Evolutionary conservation across 441 rosid species (phyloP).

Genomic region (Kokia cookei): DNA sequence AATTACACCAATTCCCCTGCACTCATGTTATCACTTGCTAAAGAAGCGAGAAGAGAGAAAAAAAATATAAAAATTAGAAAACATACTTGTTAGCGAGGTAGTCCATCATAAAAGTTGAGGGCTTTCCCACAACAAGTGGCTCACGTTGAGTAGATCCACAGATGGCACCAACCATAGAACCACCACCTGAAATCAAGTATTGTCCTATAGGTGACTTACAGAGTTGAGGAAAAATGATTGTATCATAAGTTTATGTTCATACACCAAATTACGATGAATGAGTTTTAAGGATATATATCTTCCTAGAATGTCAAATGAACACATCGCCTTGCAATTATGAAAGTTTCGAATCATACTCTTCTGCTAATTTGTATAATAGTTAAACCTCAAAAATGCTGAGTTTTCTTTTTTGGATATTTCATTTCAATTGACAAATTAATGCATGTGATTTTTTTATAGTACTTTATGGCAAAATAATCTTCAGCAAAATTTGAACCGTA

Average conservation of each 20-base stretch:
- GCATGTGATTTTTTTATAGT: too few species aligned
- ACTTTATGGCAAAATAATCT: too few species aligned
- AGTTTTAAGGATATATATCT: not conserved
- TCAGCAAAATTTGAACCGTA: too few species aligned
- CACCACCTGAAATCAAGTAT: slow-evolving; percentile 50
- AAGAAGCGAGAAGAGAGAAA: not conserved
- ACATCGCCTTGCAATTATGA: not conserved
- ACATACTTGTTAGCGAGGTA: slow-evolving; percentile 74
- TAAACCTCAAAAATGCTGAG: not conserved
- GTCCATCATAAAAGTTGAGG: slow-evolving; percentile 87
- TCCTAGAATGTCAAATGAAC: not conserved
- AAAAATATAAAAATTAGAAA: not conserved
- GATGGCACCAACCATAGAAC: slow-evolving; percentile 79
- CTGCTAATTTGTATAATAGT: not conserved
- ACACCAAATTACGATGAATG: not conserved
- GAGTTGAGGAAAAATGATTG: not conserved
- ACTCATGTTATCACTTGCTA: not conserved
- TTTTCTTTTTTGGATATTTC: not conserved
- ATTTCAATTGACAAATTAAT: not conserved
- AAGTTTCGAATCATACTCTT: not conserved
- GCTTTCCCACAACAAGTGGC: slow-evolving; percentile 73
- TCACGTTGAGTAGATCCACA: slow-evolving; percentile 64
- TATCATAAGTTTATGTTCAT: not conserved
- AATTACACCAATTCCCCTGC: not conserved
- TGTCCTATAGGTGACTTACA: not conserved